A percentile compares a stretch with the other conserved stretches of the same genome.
Evolutionary conservation across 257 asterid species (phyloP).

Genomic region (Solanum chilense): DNA sequence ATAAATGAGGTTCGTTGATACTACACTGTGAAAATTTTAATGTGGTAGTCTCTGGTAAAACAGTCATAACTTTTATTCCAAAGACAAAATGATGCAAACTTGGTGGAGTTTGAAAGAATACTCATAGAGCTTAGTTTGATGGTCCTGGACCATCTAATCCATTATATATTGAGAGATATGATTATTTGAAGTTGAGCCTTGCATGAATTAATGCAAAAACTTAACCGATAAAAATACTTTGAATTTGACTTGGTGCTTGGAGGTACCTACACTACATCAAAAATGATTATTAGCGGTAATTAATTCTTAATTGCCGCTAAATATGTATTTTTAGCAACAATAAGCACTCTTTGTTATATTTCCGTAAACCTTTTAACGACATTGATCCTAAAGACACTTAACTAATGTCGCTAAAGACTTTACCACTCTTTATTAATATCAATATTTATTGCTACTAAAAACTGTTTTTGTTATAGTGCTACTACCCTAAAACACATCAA

Average conservation of each 20-base stretch:
- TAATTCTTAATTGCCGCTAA: too few relatives aligned
- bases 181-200: background rate
- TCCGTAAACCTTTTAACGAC: too few relatives aligned
- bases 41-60: too few relatives aligned
- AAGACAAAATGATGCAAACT: background rate
- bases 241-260: background rate
- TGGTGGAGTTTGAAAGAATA: background rate
- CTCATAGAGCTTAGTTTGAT: background rate
- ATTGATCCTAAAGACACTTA: too few relatives aligned
- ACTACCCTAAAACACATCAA: background rate
- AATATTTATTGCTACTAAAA: too few relatives aligned
- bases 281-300: too few relatives aligned
- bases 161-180: background rate
- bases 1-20: background rate
- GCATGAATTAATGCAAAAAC: background rate
- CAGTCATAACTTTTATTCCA: background rate
- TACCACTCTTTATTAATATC: too few relatives aligned
- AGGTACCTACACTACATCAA: background rate
- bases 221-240: background rate
- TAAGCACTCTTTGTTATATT: too few relatives aligned
- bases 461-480: too few relatives aligned
- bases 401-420: too few relatives aligned
- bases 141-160: background rate
- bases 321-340: too few relatives aligned
- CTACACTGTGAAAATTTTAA: background rate